Conservation (phyloP, 495 filamentous ascomycete genomes). For the Penicillium salamii region DNA sequence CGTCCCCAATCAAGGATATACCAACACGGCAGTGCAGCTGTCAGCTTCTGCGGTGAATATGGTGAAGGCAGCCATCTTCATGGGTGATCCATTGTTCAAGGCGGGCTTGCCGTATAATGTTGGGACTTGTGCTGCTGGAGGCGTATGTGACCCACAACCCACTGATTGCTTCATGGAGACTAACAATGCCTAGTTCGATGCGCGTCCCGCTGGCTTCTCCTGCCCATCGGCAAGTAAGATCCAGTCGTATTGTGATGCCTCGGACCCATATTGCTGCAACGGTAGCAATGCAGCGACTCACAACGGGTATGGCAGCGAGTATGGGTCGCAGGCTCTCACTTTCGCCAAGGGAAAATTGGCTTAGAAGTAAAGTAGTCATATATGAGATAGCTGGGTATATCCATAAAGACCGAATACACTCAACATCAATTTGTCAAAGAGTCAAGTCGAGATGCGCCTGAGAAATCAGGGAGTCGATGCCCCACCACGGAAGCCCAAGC, state of each 20-base stretch:
- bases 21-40: slow-evolving; percentile 45
- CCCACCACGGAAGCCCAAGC: slow-evolving; percentile 17
- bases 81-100: slow-evolving; percentile 58
- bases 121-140: slow-evolving; percentile 52
- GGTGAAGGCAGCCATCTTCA: slow-evolving; percentile 61
- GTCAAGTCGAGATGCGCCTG: too few relatives aligned
- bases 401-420: too few relatives aligned
- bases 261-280: slow-evolving; percentile 64
- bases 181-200: slow-evolving; percentile 44
- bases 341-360: slow-evolving; percentile 52
- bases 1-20: slow-evolving; percentile 48
- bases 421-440: too few relatives aligned
- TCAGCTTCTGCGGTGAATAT: slow-evolving; percentile 43
- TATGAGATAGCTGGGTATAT: too few relatives aligned
- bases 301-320: slow-evolving; percentile 56
- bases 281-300: slow-evolving; percentile 55
- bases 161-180: neutral
- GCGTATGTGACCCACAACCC: slow-evolving; percentile 45
- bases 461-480: neutral
- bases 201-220: slow-evolving; percentile 52
- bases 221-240: slow-evolving; percentile 54
- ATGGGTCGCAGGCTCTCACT: slow-evolving; percentile 53
- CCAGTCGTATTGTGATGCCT: slow-evolving; percentile 59
- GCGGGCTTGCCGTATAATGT: slow-evolving; percentile 57
- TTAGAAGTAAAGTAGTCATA: too few relatives aligned